Evolutionary conservation across 495 filamentous ascomycete species (phyloP), one percentile per base, ranked within the genome.

Genomic region (Astrothelium macrocarpum): DNA sequence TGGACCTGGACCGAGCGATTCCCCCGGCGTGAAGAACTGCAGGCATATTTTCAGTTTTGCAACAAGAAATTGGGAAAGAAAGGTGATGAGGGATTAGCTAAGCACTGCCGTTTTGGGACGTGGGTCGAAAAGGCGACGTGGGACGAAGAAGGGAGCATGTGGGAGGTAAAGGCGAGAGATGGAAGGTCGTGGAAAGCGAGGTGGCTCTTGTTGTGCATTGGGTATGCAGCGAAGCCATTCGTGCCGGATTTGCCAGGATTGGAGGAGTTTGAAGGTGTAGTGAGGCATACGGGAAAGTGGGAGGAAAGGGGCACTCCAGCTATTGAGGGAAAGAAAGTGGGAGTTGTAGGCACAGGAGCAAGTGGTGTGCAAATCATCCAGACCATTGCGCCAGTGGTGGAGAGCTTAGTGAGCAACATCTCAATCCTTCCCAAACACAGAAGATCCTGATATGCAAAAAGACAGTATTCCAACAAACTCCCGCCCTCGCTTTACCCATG

Each of bases 281-380:
- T 83, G 68, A 78, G 78, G 26, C 84, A 83, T 78, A 77, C 79
- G 60, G 78, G 75, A 4, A 78, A 78, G 67, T 79, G 77, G 63
- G 77, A 75, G 31, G 70, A 76, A 43, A 73, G 81, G 29, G 62
- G 29, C 36, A 16, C 46, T 26, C 56, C 61, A 9, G 49, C 26
- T 26, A n/a, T 70, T 14, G 34, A 53, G 1, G 66, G 61, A 9
- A 70, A 70, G 63, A 46, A 59, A 16, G 68, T 65, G n/a, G 68
- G 59, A 23, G 63, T 70, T 1, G 65, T 70, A 31, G 68, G 68
- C 26, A 68, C 66, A 20, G 68, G 68, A 1, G 60, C 65, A 28
- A 70, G 62, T 31, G 67, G 62, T 16, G 66, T 72, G 32, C 70
- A 72, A 36, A 58, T 68, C 25, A 66, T 72, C 59, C 65, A 63